Base-by-base conservation (phyloP, 139 green algal genomes). In the Edaphochlamys debaryana region DNA sequence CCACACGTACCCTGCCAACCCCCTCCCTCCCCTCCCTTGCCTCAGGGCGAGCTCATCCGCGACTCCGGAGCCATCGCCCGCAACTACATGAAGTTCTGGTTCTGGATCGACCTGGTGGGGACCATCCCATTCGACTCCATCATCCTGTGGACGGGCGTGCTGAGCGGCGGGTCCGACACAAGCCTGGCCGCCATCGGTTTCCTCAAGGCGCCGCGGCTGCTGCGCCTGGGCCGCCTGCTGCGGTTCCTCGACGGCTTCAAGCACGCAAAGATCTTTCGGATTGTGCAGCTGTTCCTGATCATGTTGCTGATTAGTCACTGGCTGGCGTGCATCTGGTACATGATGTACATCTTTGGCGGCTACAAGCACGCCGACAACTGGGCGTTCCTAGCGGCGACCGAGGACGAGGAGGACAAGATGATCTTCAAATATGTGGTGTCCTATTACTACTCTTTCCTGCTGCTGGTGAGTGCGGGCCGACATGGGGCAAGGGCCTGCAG, bases 161-260 rank as follows among this genome's bases (percentile, higher is more conserved):
- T 72, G 0, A 6, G 15, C 56, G 9, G 56, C 56, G 19, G n/a
- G 6, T 20, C 0, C 20, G n/a, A 32, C n/a, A 63, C 60, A 60
- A 72, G 30, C 41, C 85, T 89, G 13, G 69, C 79, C 4, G 66
- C 82, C 50, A 71, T 89, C 23, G 85, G 79, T 45, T 87, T 89
- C 54, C 85, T 89, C 11, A 89, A 89, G 68, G 72, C 76, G 22
- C 68, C 76, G 4, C 69, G 70, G 58, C 34, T 82, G 81, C 60
- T 87, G 73, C 64, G 79, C 6, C 66, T 80, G 37, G 69, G 78
- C 48, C 56, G 80, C 3, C 30, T 86, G 68, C 42, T 86, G 54
- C 80, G 69, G 32, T 86, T 86, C 68, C 48, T 86, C 34, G 80
- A 86, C 41, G 0, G n/a, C 3, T 79, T 80, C 69, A 70, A 80